phyloP scores from a whole-genome alignment of 345 rosid species.

The Syzygium jambos region DNA sequence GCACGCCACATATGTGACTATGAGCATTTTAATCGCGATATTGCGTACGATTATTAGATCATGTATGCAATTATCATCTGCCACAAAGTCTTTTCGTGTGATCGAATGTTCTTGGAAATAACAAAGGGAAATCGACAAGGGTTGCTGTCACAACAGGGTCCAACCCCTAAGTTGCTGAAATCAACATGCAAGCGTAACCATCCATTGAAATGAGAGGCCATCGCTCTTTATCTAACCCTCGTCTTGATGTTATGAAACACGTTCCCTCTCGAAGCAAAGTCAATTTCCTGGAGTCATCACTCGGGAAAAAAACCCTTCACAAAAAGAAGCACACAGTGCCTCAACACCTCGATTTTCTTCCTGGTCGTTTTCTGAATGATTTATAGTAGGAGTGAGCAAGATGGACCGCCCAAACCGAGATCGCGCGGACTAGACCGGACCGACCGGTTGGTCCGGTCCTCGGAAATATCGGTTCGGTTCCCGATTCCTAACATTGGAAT shows the following conservation, averaged over 20 bases:
- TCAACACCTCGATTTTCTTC: background rate
- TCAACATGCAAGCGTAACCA: background rate
- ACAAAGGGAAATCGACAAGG: background rate
- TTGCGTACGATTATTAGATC: background rate
- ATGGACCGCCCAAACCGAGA: too few relatives aligned
- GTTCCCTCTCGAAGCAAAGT: background rate
- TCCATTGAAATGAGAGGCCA: background rate
- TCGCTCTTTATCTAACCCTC: background rate
- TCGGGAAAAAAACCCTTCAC: background rate
- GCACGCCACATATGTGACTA: background rate
- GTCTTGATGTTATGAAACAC: background rate
- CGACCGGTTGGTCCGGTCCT: too few relatives aligned
- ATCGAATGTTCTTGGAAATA: background rate
- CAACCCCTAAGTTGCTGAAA: background rate
- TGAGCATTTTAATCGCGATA: background rate
- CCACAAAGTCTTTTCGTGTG: background rate
- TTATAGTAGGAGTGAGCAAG: background rate
- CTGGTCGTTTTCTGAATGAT: background rate
- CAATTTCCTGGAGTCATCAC: background rate
- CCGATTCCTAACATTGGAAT: too few relatives aligned
- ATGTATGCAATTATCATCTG: background rate
- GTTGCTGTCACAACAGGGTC: background rate
- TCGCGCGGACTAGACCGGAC: too few relatives aligned
- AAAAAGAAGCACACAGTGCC: background rate
- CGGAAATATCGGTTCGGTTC: too few relatives aligned